These are phyloP conservation scores for Ustilago hordei DNA, from an alignment of 1,284 basidiomycete genomes.

Conservation along the genomic window DNA sequence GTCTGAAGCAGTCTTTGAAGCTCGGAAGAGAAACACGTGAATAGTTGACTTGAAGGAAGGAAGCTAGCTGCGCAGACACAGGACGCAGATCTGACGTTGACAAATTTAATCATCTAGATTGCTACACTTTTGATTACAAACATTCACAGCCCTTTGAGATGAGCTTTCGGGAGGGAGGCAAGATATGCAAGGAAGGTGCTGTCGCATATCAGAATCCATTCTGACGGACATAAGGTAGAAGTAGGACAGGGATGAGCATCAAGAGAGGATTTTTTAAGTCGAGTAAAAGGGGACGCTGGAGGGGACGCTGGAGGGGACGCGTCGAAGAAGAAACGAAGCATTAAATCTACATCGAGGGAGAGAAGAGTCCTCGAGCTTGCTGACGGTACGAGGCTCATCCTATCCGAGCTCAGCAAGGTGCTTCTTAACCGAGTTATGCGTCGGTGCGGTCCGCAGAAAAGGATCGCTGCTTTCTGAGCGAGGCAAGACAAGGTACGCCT, in stretches of 20 bases:
- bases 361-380: conserved; percentile 60
- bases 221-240: neutral
- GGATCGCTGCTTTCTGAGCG: neutral
- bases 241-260: neutral
- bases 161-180: neutral
- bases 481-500: neutral
- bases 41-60: neutral
- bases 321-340: neutral
- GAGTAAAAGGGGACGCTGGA: neutral
- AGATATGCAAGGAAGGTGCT: neutral
- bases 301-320: neutral
- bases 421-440: conserved; percentile 97
- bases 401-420: conserved; percentile 88
- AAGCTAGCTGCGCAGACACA: neutral
- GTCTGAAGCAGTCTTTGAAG: neutral
- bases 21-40: neutral
- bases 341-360: neutral
- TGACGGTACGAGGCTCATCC: conserved; percentile 84
- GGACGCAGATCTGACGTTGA: neutral
- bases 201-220: neutral
- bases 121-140: conserved; percentile 1
- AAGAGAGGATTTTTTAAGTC: neutral
- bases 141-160: neutral
- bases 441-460: conserved; percentile 77
- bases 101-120: neutral